Percentiles rank a stretch among this genome's conserved stretches.
phyloP scores from a whole-genome alignment of 2,329 filamentous ascomycete species.

The Fusarium mangiferae region DNA sequence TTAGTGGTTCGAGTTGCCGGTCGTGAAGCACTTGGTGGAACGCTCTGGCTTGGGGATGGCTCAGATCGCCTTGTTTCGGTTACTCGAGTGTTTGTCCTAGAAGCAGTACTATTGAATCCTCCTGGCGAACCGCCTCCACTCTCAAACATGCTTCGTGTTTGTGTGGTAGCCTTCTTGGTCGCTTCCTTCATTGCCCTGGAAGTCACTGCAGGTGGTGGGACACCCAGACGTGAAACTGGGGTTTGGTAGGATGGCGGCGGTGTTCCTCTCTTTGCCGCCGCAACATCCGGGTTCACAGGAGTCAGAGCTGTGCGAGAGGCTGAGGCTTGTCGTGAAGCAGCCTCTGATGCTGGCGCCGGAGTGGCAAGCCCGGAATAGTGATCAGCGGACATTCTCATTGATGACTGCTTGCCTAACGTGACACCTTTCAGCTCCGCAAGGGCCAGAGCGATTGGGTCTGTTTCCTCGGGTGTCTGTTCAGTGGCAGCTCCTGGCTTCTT shows the following conservation, averaged over 20 bases:
- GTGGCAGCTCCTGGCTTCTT: conserved; percentile 42
- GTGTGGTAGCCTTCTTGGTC: conserved; percentile 85
- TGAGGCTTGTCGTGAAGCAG: conserved; percentile 32
- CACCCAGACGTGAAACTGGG: conserved; percentile 81
- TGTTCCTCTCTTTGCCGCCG: conserved; percentile 73
- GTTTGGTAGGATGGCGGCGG: conserved; percentile 82
- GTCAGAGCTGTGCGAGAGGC: conserved; percentile 64
- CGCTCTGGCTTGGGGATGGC: conserved; percentile 23
- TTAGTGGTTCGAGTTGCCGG: conserved; percentile 24
- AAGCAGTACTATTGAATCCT: conserved; percentile 44
- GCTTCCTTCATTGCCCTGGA: conserved; percentile 96
- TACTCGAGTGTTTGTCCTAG: conserved; percentile 33
- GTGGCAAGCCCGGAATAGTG: conserved; percentile 93
- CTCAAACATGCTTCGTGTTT: conserved; percentile 83
- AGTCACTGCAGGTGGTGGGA: conserved; percentile 91
- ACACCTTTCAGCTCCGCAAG: conserved; percentile 92
- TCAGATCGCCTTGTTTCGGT: conserved; percentile 34
- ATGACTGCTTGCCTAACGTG: conserved; percentile 78
- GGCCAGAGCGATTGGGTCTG: conserved; percentile 91
- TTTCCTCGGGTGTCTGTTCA: conserved; percentile 64
- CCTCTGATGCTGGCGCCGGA: conserved; percentile 69
- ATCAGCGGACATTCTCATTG: conserved; percentile 90
- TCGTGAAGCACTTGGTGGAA: conserved; percentile 26
- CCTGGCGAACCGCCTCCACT: conserved; percentile 49
- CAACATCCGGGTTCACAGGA: conserved; percentile 58